These are phyloP conservation scores for Pythium dissimile DNA, from an alignment of 352 stramenopile species.

Conservation along the genomic window DNA sequence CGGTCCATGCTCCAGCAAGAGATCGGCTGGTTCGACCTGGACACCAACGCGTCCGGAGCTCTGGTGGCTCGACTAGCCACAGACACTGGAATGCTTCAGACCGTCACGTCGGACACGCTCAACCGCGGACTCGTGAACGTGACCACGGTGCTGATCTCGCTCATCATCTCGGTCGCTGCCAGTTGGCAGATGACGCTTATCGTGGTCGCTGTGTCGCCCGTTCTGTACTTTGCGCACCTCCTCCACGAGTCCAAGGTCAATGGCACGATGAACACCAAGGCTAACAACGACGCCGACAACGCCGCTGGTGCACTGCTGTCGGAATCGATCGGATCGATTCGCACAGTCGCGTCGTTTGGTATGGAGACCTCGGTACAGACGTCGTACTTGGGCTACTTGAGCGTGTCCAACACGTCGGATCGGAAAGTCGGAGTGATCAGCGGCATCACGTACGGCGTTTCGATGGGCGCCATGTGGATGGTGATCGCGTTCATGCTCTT, in stretches of 20 bases:
- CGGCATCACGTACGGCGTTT: conserved; percentile 48
- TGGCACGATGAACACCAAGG: conserved; percentile 16
- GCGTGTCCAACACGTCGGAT: conserved; percentile 20
- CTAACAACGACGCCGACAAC: conserved; percentile 25
- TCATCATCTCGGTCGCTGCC: conserved; percentile 31
- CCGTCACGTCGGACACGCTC: conserved; percentile 33
- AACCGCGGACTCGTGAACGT: conserved; percentile 32
- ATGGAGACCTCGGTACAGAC: conserved; percentile 25
- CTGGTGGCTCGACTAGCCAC: conserved; percentile 50
- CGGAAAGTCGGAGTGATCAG: conserved; percentile 34
- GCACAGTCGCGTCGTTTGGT: conserved; percentile 36
- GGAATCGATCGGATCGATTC: conserved; percentile 29
- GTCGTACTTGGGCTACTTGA: conserved; percentile 20
- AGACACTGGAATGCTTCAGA: conserved; percentile 53
- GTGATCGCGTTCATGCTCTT: conserved; percentile 63
- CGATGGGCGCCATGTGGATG: conserved; percentile 52
- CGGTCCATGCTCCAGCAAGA: conserved; percentile 54
- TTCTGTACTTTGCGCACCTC: neutral
- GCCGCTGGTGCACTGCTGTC: conserved; percentile 22
- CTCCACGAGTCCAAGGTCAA: conserved; percentile 24
- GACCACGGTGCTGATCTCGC: conserved; percentile 22
- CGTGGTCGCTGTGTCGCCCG: conserved; percentile 25
- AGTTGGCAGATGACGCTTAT: conserved; percentile 45
- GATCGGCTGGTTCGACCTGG: conserved; percentile 62
- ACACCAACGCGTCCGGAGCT: conserved; percentile 50